Conservation (phyloP, 2,329 filamentous ascomycete genomes). For the Fusarium goolgardi region DNA sequence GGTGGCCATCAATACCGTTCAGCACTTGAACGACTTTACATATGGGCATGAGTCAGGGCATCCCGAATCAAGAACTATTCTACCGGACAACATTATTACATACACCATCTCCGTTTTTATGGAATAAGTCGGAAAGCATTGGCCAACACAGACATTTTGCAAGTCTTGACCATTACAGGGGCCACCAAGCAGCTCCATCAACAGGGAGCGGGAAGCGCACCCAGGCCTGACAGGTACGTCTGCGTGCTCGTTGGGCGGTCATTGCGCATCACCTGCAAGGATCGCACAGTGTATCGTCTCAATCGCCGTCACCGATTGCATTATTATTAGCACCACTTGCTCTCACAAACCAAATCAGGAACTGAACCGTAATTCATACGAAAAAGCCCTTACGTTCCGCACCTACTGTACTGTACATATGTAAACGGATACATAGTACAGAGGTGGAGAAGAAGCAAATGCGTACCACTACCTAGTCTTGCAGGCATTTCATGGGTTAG, state of each 20-base stretch:
- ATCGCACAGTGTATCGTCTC: constrained; percentile 38
- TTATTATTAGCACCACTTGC: constrained; percentile 4
- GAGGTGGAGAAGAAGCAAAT: background rate
- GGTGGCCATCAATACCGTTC: background rate
- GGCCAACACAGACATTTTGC: constrained; percentile 14
- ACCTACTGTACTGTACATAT: background rate
- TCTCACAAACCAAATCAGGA: constrained; percentile 17
- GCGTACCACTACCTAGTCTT: background rate
- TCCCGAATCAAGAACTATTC: background rate
- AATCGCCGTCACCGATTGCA: constrained; percentile 19
- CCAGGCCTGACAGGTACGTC: constrained; percentile 42
- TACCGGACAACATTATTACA: constrained; percentile 16
- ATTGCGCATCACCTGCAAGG: constrained; percentile 36
- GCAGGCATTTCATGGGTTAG: background rate
- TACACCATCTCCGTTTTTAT: constrained; percentile 17
- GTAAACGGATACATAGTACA: background rate
- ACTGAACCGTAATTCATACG: constrained; percentile 5
- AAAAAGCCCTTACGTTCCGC: background rate
- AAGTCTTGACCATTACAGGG: constrained; percentile 22
- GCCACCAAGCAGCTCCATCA: constrained; percentile 27
- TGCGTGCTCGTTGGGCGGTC: constrained; percentile 31
- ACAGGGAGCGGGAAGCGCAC: constrained; percentile 48
- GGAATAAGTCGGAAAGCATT: constrained; percentile 16
- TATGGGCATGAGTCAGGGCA: background rate
- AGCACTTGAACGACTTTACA: background rate